Evolutionary conservation across 2,329 filamentous ascomycete genomes (phyloP).

Genomic region (Trichophyton mentagrophytes): DNA sequence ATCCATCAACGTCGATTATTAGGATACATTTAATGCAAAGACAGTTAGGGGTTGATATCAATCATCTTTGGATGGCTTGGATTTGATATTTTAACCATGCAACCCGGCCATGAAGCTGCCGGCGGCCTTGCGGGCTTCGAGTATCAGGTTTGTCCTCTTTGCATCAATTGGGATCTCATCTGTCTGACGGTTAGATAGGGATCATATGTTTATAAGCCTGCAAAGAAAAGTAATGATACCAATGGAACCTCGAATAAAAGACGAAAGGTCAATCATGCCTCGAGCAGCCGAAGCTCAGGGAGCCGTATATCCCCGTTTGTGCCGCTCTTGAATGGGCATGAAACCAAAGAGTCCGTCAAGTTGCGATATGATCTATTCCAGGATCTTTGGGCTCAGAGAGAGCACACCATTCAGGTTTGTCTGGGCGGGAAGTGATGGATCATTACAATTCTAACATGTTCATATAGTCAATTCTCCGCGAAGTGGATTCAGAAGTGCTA

Average conservation of each 20-base stretch:
- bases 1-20: background rate
- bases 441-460: background rate
- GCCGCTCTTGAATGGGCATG: slow-evolving; percentile 29
- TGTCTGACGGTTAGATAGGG: slow-evolving; percentile 30
- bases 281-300: slow-evolving; percentile 22
- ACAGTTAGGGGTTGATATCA: background rate
- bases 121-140: slow-evolving; percentile 17
- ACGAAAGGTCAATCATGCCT: slow-evolving; percentile 35
- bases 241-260: slow-evolving; percentile 42
- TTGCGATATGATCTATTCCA: slow-evolving; percentile 28
- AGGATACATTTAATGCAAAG: background rate
- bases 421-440: background rate
- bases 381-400: slow-evolving; percentile 28
- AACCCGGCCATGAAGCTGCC: background rate
- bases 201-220: slow-evolving; percentile 50
- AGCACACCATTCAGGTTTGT: slow-evolving; percentile 28
- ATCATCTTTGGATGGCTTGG: background rate
- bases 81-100: background rate
- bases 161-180: background rate
- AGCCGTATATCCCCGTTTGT: slow-evolving; percentile 21
- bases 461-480: slow-evolving; percentile 21
- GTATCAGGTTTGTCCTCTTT: slow-evolving; percentile 19
- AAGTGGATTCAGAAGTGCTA: slow-evolving; percentile 30
- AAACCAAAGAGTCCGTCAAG: slow-evolving; percentile 21
- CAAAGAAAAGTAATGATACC: slow-evolving; percentile 25